These are phyloP conservation scores for Kazachstania martiniae DNA, from an alignment of 805 yeast species.

Conservation along the genomic window DNA sequence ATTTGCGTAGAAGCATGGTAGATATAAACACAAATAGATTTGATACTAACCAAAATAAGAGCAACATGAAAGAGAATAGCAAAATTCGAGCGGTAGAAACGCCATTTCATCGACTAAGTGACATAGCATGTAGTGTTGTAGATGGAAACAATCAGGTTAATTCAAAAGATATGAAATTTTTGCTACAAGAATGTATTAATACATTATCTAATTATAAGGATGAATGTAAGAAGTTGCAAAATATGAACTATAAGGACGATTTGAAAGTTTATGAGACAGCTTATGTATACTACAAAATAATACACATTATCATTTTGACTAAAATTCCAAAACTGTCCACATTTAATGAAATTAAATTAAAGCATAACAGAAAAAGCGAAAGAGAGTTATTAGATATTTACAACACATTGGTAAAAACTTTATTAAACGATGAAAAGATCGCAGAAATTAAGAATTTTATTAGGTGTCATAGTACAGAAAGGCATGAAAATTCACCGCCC, in stretches of 20 bases:
- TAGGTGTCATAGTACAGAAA: conserved; percentile 8
- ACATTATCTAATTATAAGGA: conserved; percentile 24
- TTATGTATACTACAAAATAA: conserved; percentile 27
- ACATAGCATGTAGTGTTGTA: conserved; percentile 14
- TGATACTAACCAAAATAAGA: too few species aligned
- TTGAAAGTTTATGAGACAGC: conserved; percentile 22
- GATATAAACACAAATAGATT: too few species aligned
- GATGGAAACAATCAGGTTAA: conserved; percentile 6
- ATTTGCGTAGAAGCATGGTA: too few species aligned
- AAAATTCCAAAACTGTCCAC: conserved; percentile 20
- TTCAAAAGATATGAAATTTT: conserved; percentile 13
- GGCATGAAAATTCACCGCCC: neutral
- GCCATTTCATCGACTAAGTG: conserved; percentile 5
- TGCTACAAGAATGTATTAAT: conserved; percentile 23
- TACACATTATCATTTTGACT: conserved; percentile 20
- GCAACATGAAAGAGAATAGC: too few species aligned
- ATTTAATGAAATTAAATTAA: conserved; percentile 16
- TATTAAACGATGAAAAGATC: conserved; percentile 23
- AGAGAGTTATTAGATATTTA: conserved; percentile 23
- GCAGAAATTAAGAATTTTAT: conserved; percentile 17
- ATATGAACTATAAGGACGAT: neutral
- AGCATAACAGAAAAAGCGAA: conserved; percentile 8
- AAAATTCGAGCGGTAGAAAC: too few species aligned
- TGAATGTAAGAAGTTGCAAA: conserved; percentile 18
- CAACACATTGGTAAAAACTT: conserved; percentile 22